These are phyloP conservation scores for Solanum sparsipilum DNA, from an alignment of 257 asterid genomes.

Conservation along the genomic window DNA sequence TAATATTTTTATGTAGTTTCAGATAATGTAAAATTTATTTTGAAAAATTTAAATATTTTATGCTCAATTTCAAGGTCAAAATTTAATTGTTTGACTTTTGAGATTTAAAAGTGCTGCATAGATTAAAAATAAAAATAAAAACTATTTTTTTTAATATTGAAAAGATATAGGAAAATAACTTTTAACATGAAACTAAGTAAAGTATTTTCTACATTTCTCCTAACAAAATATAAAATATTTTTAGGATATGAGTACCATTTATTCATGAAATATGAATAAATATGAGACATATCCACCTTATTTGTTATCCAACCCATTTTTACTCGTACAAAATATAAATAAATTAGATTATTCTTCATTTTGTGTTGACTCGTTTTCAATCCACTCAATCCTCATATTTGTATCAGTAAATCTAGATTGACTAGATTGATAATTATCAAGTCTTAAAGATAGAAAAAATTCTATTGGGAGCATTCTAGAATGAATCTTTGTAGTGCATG, in stretches of 20 bases:
- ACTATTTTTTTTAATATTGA: too few species aligned
- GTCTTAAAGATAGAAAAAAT: too few species aligned
- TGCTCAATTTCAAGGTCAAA: neutral
- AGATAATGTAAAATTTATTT: neutral
- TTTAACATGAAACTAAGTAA: neutral
- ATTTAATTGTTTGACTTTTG: too few species aligned
- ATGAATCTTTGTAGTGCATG: too few species aligned
- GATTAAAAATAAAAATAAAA: too few species aligned
- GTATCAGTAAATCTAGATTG: neutral
- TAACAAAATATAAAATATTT: too few species aligned
- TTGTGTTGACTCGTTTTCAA: neutral
- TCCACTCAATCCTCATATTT: neutral
- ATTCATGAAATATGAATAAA: neutral
- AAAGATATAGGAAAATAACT: too few species aligned
- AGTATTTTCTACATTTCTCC: neutral
- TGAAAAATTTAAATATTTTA: too few species aligned
- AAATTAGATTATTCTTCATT: neutral
- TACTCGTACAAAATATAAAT: neutral
- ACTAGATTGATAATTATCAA: neutral
- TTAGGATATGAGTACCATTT: neutral
- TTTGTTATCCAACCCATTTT: neutral
- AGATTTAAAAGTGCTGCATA: neutral
- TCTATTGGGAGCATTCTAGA: too few species aligned
- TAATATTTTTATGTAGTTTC: neutral
- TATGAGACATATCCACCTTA: too few species aligned